Percentiles rank a stretch among this genome's conserved stretches.
Evolutionary conservation across 2,329 filamentous ascomycete genomes (phyloP).

Genomic region (Aspergillus arachidicola): DNA sequence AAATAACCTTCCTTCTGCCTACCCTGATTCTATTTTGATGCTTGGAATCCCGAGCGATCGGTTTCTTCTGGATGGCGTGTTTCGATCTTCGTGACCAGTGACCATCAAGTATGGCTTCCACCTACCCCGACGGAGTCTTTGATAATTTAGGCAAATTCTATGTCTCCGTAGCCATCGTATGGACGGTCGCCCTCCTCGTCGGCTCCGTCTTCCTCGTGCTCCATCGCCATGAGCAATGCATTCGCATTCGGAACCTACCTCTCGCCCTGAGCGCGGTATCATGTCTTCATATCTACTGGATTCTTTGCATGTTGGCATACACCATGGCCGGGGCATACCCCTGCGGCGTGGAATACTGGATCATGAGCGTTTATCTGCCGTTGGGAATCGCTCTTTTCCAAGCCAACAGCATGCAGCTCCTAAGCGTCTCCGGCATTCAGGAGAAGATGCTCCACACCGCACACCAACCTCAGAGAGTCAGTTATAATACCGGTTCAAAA

Average conservation of each 20-base stretch:
- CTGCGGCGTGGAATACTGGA: background rate
- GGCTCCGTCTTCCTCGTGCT: background rate
- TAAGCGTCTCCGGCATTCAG: background rate
- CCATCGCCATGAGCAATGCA: background rate
- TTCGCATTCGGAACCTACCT: background rate
- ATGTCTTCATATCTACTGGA: conserved; percentile 2
- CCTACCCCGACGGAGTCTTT: background rate
- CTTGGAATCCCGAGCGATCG: background rate
- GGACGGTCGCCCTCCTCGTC: background rate
- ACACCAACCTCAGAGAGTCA: background rate
- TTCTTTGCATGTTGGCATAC: background rate
- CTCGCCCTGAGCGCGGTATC: background rate
- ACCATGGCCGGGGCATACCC: background rate
- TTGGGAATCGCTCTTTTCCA: background rate
- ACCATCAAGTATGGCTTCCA: background rate
- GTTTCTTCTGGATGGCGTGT: conserved; percentile 1
- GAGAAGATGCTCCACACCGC: background rate
- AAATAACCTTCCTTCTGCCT: background rate
- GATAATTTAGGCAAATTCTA: background rate
- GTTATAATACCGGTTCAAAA: background rate
- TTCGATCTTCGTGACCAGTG: background rate
- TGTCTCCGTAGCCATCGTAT: background rate
- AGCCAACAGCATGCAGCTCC: background rate
- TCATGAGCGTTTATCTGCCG: background rate
- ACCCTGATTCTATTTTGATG: background rate